A percentile compares a stretch with the other conserved stretches of the same genome.
Evolutionary conservation across 2,329 filamentous ascomycete species (phyloP).

Genomic region (Fusarium sp.): DNA sequence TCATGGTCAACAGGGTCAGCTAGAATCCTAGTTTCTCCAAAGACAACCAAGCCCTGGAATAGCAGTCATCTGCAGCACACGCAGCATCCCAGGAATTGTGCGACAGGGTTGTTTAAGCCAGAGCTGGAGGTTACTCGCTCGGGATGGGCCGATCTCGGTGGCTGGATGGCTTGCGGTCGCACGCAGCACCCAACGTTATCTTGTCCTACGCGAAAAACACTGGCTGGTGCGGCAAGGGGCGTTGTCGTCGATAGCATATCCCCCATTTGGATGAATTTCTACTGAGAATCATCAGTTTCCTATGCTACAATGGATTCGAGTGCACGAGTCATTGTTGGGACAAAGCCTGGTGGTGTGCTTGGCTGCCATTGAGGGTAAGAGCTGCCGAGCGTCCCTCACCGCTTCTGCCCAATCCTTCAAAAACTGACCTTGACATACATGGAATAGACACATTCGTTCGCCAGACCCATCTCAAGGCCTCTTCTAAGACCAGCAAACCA

Average conservation of each 20-base stretch:
- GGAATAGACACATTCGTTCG: not conserved
- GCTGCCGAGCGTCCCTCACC: not conserved
- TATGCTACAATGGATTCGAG: not conserved
- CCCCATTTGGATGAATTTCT: not conserved
- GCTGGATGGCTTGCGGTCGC: not conserved
- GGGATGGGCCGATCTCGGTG: not conserved
- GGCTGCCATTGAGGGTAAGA: not conserved
- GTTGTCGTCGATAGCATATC: not conserved
- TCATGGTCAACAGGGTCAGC: not conserved
- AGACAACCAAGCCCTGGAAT: too few species aligned
- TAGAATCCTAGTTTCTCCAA: not conserved
- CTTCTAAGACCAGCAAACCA: not conserved
- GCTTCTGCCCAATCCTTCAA: not conserved
- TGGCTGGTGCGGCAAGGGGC: not conserved
- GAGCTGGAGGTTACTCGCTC: not conserved
- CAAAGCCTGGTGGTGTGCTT: not conserved
- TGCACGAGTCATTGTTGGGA: not conserved
- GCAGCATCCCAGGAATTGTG: not conserved
- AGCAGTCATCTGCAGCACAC: not conserved
- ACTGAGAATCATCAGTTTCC: not conserved
- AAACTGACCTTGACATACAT: not conserved
- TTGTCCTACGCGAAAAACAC: not conserved
- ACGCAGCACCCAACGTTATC: not conserved
- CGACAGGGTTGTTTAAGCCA: not conserved
- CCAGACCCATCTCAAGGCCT: not conserved